Evolutionary conservation across 2,329 filamentous ascomycete genomes (phyloP).

Genomic region (Fusarium mangiferae): DNA sequence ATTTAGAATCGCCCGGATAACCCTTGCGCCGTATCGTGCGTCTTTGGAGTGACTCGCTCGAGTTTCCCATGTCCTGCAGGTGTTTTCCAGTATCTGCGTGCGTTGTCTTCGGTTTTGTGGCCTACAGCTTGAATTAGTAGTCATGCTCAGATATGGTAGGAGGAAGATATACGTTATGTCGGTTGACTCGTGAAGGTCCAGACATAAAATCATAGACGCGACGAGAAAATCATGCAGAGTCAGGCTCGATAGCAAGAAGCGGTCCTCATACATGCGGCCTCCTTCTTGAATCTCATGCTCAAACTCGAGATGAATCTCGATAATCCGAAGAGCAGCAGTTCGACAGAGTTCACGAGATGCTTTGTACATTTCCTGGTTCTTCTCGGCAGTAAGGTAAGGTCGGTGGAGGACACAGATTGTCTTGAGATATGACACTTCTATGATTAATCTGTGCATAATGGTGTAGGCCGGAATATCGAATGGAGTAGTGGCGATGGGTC

Average conservation of each 20-base stretch:
- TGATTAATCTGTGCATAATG: conserved; percentile 60
- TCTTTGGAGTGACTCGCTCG: conserved; percentile 53
- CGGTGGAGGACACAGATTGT: conserved; percentile 62
- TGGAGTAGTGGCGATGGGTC: conserved; percentile 54
- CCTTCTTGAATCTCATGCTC: conserved; percentile 58
- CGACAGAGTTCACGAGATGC: conserved; percentile 55
- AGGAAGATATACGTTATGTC: conserved; percentile 48
- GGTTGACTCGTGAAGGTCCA: conserved; percentile 57
- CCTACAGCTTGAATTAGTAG: conserved; percentile 29
- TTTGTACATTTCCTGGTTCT: conserved; percentile 51
- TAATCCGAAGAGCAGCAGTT: conserved; percentile 55
- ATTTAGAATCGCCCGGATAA: conserved; percentile 56
- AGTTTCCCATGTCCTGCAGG: conserved; percentile 56
- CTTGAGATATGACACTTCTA: conserved; percentile 61
- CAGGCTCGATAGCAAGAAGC: conserved; percentile 64
- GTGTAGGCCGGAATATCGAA: conserved; percentile 57
- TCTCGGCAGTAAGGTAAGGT: conserved; percentile 55
- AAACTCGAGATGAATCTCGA: conserved; percentile 60
- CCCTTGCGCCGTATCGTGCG: conserved; percentile 54
- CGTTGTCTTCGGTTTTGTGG: conserved; percentile 49
- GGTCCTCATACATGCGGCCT: conserved; percentile 62
- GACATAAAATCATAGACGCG: conserved; percentile 68
- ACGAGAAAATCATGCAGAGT: conserved; percentile 67
- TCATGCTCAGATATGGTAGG: background rate
- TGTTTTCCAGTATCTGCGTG: conserved; percentile 51